Conservation (phyloP, 768 basidiomycete genomes). For the Sporobolomyces pararoseus region DNA sequence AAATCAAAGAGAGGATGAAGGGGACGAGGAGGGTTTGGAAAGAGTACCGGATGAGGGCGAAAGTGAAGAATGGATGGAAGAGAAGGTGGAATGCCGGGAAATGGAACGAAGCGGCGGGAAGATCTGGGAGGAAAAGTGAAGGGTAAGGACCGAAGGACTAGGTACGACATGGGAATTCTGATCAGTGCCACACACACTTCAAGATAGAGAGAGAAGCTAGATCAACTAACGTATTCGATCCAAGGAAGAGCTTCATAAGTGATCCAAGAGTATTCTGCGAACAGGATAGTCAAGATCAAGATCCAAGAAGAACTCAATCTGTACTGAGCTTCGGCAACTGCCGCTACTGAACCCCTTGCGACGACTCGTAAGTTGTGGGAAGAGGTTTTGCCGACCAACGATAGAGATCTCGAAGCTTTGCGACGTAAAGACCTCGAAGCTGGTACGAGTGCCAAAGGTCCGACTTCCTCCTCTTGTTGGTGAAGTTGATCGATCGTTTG, state of each 20-base stretch:
- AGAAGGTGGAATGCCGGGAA: slow-evolving; percentile 33
- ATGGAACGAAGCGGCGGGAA: background rate
- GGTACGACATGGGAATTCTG: background rate
- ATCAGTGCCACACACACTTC: background rate
- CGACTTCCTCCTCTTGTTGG: background rate
- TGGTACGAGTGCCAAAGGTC: slow-evolving; percentile 26
- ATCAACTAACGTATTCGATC: slow-evolving; percentile 23
- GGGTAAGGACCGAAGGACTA: slow-evolving; percentile 30
- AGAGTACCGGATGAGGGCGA: slow-evolving; percentile 18
- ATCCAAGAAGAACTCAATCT: slow-evolving; percentile 22
- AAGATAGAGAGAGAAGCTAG: background rate
- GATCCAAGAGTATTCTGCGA: slow-evolving; percentile 23
- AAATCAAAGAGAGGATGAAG: slow-evolving; percentile 16
- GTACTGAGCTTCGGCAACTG: slow-evolving; percentile 27
- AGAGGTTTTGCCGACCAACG: slow-evolving; percentile 2
- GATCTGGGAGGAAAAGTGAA: slow-evolving; percentile 17
- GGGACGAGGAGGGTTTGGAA: slow-evolving; percentile 25
- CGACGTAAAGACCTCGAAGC: background rate
- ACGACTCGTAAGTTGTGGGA: slow-evolving; percentile 1
- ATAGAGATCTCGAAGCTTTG: slow-evolving; percentile 7
- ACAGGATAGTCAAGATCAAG: slow-evolving; percentile 15
- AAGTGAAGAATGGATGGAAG: slow-evolving; percentile 27
- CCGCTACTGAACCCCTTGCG: background rate
- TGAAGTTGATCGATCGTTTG: background rate
- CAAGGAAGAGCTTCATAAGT: slow-evolving; percentile 26